Evolutionary conservation across 371 early-diverging fungal species (phyloP).

Genomic region (Catenaria anguillulae): DNA sequence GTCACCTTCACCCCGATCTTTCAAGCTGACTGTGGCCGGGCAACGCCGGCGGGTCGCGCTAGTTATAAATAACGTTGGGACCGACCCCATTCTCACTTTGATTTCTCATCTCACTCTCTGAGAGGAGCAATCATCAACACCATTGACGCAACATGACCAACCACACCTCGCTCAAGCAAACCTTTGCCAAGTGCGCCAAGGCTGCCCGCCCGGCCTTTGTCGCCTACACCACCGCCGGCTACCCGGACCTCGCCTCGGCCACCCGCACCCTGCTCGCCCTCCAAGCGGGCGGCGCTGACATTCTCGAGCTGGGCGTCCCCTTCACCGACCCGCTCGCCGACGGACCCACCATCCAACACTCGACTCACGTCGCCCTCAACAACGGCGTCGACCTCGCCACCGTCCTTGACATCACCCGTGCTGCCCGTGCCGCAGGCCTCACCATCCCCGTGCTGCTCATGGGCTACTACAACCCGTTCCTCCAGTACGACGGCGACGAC

Average conservation of each 20-base stretch:
- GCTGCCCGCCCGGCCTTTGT: too few relatives aligned
- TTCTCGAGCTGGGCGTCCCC: conserved; percentile 96
- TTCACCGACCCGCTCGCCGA: conserved; percentile 97
- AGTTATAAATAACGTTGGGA: too few relatives aligned
- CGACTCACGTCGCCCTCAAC: conserved; percentile 37
- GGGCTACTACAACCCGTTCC: conserved; percentile 95
- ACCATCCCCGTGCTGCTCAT: conserved; percentile 83
- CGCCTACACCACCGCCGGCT: conserved; percentile 85
- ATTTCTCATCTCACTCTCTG: too few relatives aligned
- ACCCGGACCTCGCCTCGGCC: conserved; percentile 56
- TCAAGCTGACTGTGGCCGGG: too few relatives aligned
- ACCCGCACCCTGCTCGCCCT: conserved; percentile 68
- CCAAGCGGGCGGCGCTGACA: conserved; percentile 83
- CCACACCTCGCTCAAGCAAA: too few relatives aligned
- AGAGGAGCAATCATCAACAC: too few relatives aligned
- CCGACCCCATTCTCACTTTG: too few relatives aligned
- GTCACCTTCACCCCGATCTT: too few relatives aligned
- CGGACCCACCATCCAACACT: conserved; percentile 82
- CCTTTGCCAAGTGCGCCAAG: too few relatives aligned
- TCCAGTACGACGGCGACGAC: conserved; percentile 82
- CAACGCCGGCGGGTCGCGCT: too few relatives aligned
- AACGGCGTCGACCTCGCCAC: conserved; percentile 57
- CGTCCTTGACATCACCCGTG: conserved; percentile 62
- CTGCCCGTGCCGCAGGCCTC: conserved; percentile 72
- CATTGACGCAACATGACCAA: too few relatives aligned